Evolutionary conservation across 2,329 filamentous ascomycete species (phyloP).

Genomic region (Neonectria magnoliae): DNA sequence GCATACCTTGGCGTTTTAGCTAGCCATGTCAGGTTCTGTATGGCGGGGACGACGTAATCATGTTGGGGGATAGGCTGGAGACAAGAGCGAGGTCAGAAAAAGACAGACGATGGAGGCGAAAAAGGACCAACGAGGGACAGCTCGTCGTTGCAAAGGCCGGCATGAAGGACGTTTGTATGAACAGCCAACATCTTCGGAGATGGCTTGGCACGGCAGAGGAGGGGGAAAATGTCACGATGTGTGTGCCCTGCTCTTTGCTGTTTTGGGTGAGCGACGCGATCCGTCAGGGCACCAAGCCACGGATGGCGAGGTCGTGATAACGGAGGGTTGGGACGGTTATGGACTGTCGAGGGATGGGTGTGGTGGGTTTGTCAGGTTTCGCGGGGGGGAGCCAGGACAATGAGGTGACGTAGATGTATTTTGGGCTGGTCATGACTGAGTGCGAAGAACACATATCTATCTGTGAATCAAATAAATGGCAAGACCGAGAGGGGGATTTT

Average conservation of each 20-base stretch:
- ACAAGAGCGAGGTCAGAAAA: background rate
- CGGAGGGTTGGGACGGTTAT: background rate
- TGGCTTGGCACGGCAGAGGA: background rate
- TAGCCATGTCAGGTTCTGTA: slow-evolving; percentile 3
- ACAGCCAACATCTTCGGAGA: background rate
- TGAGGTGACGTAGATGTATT: background rate
- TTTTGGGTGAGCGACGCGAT: background rate
- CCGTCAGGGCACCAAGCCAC: background rate
- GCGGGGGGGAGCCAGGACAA: background rate
- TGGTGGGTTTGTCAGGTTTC: background rate
- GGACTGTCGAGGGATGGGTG: background rate
- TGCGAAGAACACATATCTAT: too few relatives aligned
- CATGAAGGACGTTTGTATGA: background rate
- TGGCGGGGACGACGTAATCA: slow-evolving; percentile 2
- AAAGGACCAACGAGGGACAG: background rate
- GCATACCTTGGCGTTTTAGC: slow-evolving; percentile 12
- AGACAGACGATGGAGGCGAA: background rate
- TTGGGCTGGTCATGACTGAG: background rate
- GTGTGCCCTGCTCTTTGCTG: background rate
- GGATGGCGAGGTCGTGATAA: slow-evolving; percentile 2
- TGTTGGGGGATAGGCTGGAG: background rate
- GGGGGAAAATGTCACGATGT: background rate
- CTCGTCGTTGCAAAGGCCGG: background rate
- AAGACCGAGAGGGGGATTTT: too few relatives aligned
- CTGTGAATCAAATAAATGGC: background rate